Evolutionary conservation across 1,139 yeast genomes (phyloP), one percentile per base, ranked within the genome.

Genomic region (Candida albicans): DNA sequence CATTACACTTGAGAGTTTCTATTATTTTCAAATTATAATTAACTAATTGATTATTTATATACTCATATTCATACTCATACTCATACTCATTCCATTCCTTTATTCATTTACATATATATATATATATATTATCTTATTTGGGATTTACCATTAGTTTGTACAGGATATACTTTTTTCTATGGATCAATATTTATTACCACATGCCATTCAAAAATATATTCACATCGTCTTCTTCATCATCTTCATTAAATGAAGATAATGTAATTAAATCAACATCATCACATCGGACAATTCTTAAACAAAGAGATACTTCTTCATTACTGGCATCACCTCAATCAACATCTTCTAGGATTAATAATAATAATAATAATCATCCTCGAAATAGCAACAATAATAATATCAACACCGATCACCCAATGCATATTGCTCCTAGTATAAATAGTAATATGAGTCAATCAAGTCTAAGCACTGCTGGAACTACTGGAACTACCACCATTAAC

Each of bases 131-230:
- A 18, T 18, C 22, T 18, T 18, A 18, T 18, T n/a, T n/a, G 5
- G 22, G 22, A 5, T 4, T 18, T 4, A 18, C 5, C 22, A 18
- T 18, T 18, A 18, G 22, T 18, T 18, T 18, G 5, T 18, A 18
- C 22, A 18, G 22, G 22, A 18, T 18, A 18, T 5, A 18, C n/a
- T 18, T 18, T 18, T 18, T 18, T 5, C 22, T 18, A 18, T 18
- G 22, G 22, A 9, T 32, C 24, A 5, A 32, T 3, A n/a, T 8
- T n/a, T 12, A n/a, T 29, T 13, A 6, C 14, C 8, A 29, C 13
- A 47, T 47, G 50, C 41, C 50, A 25, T 44, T 49, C 29, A 50
- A 48, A 30, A 45, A 36, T 25, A 15, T 49, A 31, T 49, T 49
- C 30, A 38, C 37, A 33, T 46, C 51, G 7, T 40, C 48, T 10